Evolutionary conservation across 495 filamentous ascomycete genomes (phyloP).

Genomic region (Delitschia confertaspora): DNA sequence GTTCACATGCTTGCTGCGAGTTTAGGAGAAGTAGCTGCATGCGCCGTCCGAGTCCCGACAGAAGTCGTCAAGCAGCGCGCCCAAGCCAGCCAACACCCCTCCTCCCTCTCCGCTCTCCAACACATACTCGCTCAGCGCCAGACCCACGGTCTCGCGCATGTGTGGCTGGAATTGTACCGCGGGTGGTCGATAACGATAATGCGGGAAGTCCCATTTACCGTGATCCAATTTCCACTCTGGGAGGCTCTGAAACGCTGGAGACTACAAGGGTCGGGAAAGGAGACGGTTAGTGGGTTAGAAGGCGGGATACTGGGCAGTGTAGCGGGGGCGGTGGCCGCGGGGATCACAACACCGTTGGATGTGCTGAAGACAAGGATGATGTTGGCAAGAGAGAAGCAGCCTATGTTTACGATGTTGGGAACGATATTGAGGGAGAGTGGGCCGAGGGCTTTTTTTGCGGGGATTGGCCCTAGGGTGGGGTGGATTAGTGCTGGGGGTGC

Average conservation of each 20-base stretch:
- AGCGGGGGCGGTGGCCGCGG: conserved; percentile 78
- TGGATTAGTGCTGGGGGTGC: conserved; percentile 94
- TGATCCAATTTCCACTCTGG: conserved; percentile 96
- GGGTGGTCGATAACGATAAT: conserved; percentile 87
- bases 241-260: conserved; percentile 69
- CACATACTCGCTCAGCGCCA: conserved; percentile 55
- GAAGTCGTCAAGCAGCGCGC: conserved; percentile 96
- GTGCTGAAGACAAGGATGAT: conserved; percentile 96
- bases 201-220: conserved; percentile 93
- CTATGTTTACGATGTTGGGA: conserved; percentile 50
- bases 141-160: conserved; percentile 40
- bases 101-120: conserved; percentile 51
- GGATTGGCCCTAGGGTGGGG: conserved; percentile 76
- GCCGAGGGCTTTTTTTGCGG: conserved; percentile 69
- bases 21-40: conserved; percentile 84
- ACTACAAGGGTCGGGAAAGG: conserved; percentile 17
- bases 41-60: conserved; percentile 84
- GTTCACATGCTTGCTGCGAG: conserved; percentile 83
- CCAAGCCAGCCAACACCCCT: conserved; percentile 67
- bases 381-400: conserved; percentile 57
- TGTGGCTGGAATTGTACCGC: conserved; percentile 78
- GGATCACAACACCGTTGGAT: conserved; percentile 84
- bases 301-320: conserved; percentile 79
- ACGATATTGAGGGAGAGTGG: conserved; percentile 64
- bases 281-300: conserved; percentile 59